phyloP scores from a whole-genome alignment of 2,329 filamentous ascomycete genomes.

The Phyllosticta ampelicida region DNA sequence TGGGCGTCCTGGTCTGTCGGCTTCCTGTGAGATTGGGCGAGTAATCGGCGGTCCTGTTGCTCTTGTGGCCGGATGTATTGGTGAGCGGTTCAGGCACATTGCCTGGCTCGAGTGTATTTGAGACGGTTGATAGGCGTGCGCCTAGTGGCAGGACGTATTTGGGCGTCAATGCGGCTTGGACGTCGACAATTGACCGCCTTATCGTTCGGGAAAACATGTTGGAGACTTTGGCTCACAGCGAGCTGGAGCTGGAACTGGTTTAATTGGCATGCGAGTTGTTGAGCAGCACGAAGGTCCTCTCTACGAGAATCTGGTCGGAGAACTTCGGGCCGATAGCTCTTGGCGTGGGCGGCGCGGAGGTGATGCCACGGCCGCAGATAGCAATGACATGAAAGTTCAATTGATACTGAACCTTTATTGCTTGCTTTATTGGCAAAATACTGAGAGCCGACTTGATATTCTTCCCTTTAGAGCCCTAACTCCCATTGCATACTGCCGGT shows the following conservation, averaged over 20 bases:
- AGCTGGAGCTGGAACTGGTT: neutral
- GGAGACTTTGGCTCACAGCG: constrained; percentile 1
- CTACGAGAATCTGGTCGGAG: neutral
- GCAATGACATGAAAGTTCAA: neutral
- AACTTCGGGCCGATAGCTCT: neutral
- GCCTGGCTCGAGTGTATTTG: constrained; percentile 27
- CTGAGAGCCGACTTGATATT: neutral
- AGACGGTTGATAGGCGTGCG: constrained; percentile 34
- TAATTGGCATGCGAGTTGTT: neutral
- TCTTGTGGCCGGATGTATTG: constrained; percentile 35
- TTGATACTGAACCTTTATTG: neutral
- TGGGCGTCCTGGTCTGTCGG: constrained; percentile 10
- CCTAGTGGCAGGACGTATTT: constrained; percentile 43
- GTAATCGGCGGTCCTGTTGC: constrained; percentile 18
- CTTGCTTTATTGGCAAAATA: neutral
- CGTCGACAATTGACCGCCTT: constrained; percentile 53
- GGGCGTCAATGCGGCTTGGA: constrained; percentile 42
- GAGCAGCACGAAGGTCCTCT: neutral
- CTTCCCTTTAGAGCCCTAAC: neutral
- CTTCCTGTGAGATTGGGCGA: constrained; percentile 5
- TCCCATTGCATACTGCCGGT: neutral
- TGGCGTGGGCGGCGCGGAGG: neutral
- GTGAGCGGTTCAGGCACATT: constrained; percentile 32
- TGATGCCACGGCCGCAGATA: neutral
- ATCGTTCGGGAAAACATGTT: constrained; percentile 42